Conservation (phyloP, 2,329 filamentous ascomycete genomes). For the Neurospora crassa region DNA sequence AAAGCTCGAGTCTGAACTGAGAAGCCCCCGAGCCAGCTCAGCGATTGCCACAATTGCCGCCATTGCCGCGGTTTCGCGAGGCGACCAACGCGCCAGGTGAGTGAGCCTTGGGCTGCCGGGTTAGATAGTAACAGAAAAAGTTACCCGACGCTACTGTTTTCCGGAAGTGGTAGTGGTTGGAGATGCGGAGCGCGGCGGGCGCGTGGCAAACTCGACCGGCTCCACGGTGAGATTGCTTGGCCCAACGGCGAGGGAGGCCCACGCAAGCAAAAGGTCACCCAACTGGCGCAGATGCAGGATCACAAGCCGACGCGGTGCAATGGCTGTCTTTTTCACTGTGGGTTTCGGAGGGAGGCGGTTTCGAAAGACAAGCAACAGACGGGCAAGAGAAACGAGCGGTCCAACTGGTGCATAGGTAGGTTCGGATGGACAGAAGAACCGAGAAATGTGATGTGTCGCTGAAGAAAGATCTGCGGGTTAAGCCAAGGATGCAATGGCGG, state of each 20-base stretch:
- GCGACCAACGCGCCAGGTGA: slow-evolving; percentile 2
- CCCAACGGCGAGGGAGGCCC: not conserved
- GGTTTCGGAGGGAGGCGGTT: not conserved
- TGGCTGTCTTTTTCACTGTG: not conserved
- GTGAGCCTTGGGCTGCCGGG: not conserved
- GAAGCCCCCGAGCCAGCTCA: slow-evolving; percentile 11
- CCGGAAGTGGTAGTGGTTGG: not conserved
- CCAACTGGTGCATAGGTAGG: not conserved
- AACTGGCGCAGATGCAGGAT: not conserved
- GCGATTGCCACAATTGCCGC: slow-evolving; percentile 13
- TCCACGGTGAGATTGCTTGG: slow-evolving; percentile 1
- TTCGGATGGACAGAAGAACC: not conserved
- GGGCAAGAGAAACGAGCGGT: not conserved
- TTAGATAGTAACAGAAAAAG: not conserved
- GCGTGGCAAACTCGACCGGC: not conserved
- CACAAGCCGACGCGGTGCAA: not conserved
- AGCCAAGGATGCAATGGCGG: not conserved
- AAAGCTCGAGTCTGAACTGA: slow-evolving; percentile 21
- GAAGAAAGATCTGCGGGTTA: slow-evolving; percentile 1
- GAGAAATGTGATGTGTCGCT: not conserved
- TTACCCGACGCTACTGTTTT: not conserved
- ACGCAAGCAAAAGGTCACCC: not conserved
- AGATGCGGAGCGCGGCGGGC: not conserved
- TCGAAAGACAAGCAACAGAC: not conserved
- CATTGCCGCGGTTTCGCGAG: slow-evolving; percentile 8